A percentile compares a stretch with the other conserved stretches of the same genome.
phyloP scores from a whole-genome alignment of 768 basidiomycete genomes.

The Russula foetens region DNA sequence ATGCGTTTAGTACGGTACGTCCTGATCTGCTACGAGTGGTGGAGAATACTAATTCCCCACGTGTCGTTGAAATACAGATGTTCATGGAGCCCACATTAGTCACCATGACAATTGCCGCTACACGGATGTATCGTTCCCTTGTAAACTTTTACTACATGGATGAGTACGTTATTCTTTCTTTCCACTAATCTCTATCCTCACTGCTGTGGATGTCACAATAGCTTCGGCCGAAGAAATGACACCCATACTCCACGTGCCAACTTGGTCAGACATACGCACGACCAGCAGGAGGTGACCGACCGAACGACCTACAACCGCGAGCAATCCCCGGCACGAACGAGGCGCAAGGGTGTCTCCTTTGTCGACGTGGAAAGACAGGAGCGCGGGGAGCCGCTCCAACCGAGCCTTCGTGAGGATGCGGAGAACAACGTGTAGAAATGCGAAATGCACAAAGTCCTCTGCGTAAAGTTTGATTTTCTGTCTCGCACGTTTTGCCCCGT shows the following conservation, averaged over 20 bases:
- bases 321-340: neutral
- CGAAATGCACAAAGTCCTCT: too few species aligned
- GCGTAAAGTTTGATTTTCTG: too few species aligned
- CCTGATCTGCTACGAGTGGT: neutral
- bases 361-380: neutral
- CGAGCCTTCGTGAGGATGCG: neutral
- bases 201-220: neutral
- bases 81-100: neutral
- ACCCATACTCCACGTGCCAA: neutral
- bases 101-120: neutral
- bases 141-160: neutral
- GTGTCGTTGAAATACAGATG: neutral
- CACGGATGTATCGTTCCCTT: neutral
- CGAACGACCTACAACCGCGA: neutral
- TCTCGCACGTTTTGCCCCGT: too few species aligned
- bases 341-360: neutral
- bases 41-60: neutral
- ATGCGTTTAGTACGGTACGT: neutral
- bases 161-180: neutral
- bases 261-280: neutral
- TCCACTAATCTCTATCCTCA: neutral
- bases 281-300: neutral
- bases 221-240: neutral
- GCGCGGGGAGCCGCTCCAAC: neutral
- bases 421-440: neutral